Base-by-base conservation (phyloP, 441 rosid genomes). In the Flueggea neowawraea region DNA sequence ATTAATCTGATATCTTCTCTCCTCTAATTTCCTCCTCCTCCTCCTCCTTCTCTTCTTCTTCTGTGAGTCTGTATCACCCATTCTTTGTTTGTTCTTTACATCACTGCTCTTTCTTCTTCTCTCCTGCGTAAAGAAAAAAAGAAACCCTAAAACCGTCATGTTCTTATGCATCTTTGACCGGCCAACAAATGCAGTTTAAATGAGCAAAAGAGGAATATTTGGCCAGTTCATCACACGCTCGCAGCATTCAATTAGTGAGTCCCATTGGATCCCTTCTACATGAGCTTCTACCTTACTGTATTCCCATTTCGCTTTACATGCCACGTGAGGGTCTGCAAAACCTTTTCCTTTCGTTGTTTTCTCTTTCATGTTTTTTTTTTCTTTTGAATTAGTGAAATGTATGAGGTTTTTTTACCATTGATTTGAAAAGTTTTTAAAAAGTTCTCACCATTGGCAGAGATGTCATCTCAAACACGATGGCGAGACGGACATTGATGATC, bases 221-320 rank as follows among this genome's bases (percentile, higher is more conserved):
- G 65, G 78, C 60, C 69, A 60, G 75, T 65, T 57, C 61, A 50
- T 61, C 68, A 49, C 71, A 66, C 54, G 44, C 44, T 14, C 36
- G 31, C 13, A 12, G 16, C 15, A 15, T 10, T 36, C 6, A 53
- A 16, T n/a, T 53, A 31, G 12, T 57, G 8, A 10, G 14, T 75
- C 73, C 47, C 75, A 67, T 73, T 72, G 83, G 85, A 73, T 81
- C 81, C 79, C 72, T 52, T 71, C 79, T 87, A 83, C 82, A 85
- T 81, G 91, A 80, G 66, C 54, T 67, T 53, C 67, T 57, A 57
- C 44, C n/a, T 47, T 4, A 4, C 69, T 59, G 41, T 52, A 54
- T 17, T 64, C 57, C 66, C 69, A 32, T 63, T 68, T 50, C 50
- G 62, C 80, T 63, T 71, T 64, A 31, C 76, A 57, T 75, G 69